Evolutionary conservation across 345 rosid genomes (phyloP), one percentile per base, ranked within the genome.

Genomic region (Populus davidiana): DNA sequence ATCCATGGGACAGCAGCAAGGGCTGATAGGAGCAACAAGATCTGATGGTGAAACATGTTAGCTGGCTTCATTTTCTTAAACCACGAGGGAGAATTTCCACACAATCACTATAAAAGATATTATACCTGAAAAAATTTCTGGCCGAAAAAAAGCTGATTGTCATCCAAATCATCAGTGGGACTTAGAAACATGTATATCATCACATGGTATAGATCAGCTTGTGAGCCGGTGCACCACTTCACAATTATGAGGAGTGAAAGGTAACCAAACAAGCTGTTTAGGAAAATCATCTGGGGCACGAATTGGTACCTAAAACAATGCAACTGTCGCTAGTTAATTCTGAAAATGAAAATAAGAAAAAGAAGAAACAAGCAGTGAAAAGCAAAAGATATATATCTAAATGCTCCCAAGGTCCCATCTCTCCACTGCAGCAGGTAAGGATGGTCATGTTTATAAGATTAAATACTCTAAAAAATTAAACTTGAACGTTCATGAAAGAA

Each of bases 171-270:
- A 78, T 91, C 96, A 63, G 91, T 87, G 47, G 99, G 99, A 86
- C 98, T 91, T 67, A 95, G 83, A 81, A 95, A 93, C 99, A 95
- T 95, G 97, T 95, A 95, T 31, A 95, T 95, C 98, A 95, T 83
- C 67, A 93, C 70, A 65, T 95, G 99, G 83, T 95, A 95, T 16
- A 95, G 82, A 86, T 95, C 99, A 68, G 96, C 97, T 88, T 93
- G 87, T 31, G 98, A 93, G 75, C 99, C 98, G 75, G 97, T 90
- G 85, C 77, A 75, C 99, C 99, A 96, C 83, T 96, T 96, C 80
- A 92, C 84, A 75, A 96, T 85, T 85, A 96, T 83, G 78, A 96
- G 95, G 70, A 86, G 86, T 27, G 98, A 96, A 43, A 96, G 88
- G 80, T 93, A 96, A 74, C 99, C 99, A 84, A 96, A 96, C 80